Evolutionary conservation across 2,329 filamentous ascomycete genomes (phyloP), one percentile per base, ranked within the genome.

Genomic region (Paecilomyces sp.): DNA sequence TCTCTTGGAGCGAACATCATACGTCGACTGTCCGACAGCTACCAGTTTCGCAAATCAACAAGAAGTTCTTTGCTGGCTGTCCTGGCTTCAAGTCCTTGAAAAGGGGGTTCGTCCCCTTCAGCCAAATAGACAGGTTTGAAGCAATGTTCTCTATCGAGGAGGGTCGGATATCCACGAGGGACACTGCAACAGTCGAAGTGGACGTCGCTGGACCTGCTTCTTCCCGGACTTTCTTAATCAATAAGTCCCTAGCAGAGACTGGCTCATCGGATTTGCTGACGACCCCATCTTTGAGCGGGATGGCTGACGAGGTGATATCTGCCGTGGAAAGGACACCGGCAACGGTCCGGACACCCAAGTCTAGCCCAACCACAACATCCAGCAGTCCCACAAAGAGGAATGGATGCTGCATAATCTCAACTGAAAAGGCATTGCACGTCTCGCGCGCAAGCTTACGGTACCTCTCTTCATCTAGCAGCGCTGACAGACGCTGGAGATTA

Each of bases 361-460:
- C 84, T 3, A 88, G 85, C 1, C 87, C 85, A 9, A 96, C 90
- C 1, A 97, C 85, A 0, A 84, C 84, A 3, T 85, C 84, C 67
- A 97, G 81, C 66, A 97, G 81, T 3, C 89, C 89, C 0, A 90
- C 88, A 75, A 95, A 97, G 1, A 97, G 81, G 81, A 94, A 96
- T 0, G 94, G 92, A 67, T 97, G 92, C 73, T 97, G 92, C 69
- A 95, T 81, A 66, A 96, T 87, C 76, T 99, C 94, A 0, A 90
- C 88, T 66, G 96, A 91, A 66, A 99, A 99, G 0, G 92, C 91
- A 61, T 86, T 85, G 62, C 92, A 85, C 0, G 91, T 94, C 65
- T 89, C 84, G 56, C 84, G 83, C 0, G 91, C 92, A 56, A 87
- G 80, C 57, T 79, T 78, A 0, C 81, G 81, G 68, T 91, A 92